Conservation (phyloP, 2,329 filamentous ascomycete species). For the Colletotrichum incanum region DNA sequence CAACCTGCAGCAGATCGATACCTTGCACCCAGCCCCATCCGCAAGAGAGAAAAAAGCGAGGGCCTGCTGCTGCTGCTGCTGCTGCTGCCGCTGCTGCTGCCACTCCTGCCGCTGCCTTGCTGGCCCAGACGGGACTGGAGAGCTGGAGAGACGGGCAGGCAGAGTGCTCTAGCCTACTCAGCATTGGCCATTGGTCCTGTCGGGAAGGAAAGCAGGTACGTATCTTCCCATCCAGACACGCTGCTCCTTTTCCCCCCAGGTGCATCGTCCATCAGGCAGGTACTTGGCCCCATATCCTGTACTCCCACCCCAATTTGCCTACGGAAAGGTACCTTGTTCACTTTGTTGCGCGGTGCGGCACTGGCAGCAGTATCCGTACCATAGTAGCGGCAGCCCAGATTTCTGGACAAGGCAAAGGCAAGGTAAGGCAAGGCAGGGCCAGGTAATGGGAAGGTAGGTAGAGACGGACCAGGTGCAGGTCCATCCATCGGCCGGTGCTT, state of each 20-base stretch:
- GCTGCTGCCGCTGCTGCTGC: slow-evolving; percentile 7
- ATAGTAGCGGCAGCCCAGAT: slow-evolving; percentile 14
- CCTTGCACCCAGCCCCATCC: slow-evolving; percentile 36
- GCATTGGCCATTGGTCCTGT: slow-evolving; percentile 22
- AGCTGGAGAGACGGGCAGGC: not conserved
- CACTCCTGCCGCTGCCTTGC: slow-evolving; percentile 22
- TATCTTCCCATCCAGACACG: slow-evolving; percentile 16
- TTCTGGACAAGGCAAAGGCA: slow-evolving; percentile 15
- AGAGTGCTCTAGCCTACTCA: slow-evolving; percentile 8
- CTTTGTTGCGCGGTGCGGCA: slow-evolving; percentile 18
- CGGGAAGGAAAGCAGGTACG: slow-evolving; percentile 24
- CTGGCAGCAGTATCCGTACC: slow-evolving; percentile 17
- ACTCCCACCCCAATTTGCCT: not conserved
- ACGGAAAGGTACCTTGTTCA: slow-evolving; percentile 14
- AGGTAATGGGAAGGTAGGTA: slow-evolving; percentile 15
- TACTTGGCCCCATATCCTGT: slow-evolving; percentile 20
- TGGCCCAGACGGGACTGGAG: slow-evolving; percentile 30
- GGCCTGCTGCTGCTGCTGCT: slow-evolving; percentile 16
- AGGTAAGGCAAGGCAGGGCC: slow-evolving; percentile 12
- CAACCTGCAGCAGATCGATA: slow-evolving; percentile 37
- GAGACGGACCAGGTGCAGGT: slow-evolving; percentile 15
- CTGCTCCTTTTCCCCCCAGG: not conserved
- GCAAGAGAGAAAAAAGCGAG: slow-evolving; percentile 23
- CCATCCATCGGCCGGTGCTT: slow-evolving; percentile 21
- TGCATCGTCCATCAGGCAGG: slow-evolving; percentile 16